phyloP scores from a whole-genome alignment of 768 basidiomycete species.

The Hypholoma sublateritium region DNA sequence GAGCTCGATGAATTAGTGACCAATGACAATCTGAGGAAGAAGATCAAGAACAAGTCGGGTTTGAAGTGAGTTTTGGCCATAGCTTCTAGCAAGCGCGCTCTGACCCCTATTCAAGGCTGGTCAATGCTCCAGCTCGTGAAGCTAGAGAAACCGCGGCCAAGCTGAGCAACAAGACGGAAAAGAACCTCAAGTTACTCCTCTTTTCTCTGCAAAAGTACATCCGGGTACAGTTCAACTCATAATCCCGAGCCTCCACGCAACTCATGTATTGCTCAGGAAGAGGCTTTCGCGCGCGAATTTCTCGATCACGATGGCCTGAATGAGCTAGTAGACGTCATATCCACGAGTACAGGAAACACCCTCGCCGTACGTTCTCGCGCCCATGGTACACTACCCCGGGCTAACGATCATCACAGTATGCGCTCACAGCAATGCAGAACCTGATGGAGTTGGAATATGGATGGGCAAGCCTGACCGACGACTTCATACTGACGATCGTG shows the following conservation, averaged over 20 bases:
- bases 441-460: conserved; percentile 86
- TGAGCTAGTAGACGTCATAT: conserved; percentile 71
- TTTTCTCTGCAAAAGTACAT: conserved; percentile 83
- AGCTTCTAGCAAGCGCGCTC: background rate
- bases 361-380: conserved; percentile 58
- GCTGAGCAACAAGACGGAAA: conserved; percentile 58
- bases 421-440: conserved; percentile 82
- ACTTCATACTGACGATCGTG: conserved; percentile 77
- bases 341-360: conserved; percentile 71
- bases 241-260: background rate
- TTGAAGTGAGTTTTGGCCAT: conserved; percentile 56
- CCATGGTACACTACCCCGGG: conserved; percentile 4
- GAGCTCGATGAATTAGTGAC: conserved; percentile 84
- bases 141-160: conserved; percentile 76
- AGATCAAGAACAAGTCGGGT: conserved; percentile 75
- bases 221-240: conserved; percentile 43
- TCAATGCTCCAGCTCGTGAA: conserved; percentile 78
- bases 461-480: conserved; percentile 70
- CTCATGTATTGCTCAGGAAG: conserved; percentile 53
- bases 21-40: conserved; percentile 81
- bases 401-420: conserved; percentile 55
- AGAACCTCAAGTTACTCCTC: conserved; percentile 62
- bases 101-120: conserved; percentile 49
- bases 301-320: conserved; percentile 67
- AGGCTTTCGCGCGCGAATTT: conserved; percentile 80